Conservation (phyloP, 768 basidiomycete genomes). For the Flagelloscypha sp. region DNA sequence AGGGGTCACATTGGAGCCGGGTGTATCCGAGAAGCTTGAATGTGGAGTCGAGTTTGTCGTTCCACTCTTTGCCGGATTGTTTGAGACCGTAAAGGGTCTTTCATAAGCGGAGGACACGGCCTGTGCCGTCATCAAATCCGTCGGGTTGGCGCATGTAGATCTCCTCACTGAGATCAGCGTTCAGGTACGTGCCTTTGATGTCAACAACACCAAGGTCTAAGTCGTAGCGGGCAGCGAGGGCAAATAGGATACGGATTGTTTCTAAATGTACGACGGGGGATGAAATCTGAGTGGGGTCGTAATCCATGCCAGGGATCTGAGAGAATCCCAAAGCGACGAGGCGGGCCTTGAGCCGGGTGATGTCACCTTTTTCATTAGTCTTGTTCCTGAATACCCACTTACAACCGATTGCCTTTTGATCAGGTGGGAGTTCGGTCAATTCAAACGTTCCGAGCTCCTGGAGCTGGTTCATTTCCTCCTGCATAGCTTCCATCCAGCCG, state of each 20-base stretch:
- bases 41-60: conserved; percentile 4
- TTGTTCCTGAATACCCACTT: conserved; percentile 30
- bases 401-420: conserved; percentile 16
- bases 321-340: conserved; percentile 27
- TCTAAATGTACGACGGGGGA: conserved; percentile 23
- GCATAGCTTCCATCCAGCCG: background rate
- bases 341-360: conserved; percentile 23
- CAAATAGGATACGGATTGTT: conserved; percentile 21
- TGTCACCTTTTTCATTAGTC: conserved; percentile 21
- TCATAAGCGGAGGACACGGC: conserved; percentile 15
- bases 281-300: conserved; percentile 15
- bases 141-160: conserved; percentile 33
- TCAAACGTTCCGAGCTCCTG: conserved; percentile 22
- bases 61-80: conserved; percentile 6
- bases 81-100: conserved; percentile 7
- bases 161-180: conserved; percentile 19
- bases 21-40: conserved; percentile 5
- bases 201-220: conserved; percentile 33
- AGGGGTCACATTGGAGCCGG: conserved; percentile 5
- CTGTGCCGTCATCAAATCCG: conserved; percentile 21
- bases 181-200: conserved; percentile 27
- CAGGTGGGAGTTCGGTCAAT: conserved; percentile 15
- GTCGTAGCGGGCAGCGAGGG: conserved; percentile 24
- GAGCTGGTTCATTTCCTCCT: conserved; percentile 15
- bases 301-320: conserved; percentile 32